These are phyloP conservation scores for Ogataea kodamae DNA, from an alignment of 805 yeast genomes.

Conservation along the genomic window DNA sequence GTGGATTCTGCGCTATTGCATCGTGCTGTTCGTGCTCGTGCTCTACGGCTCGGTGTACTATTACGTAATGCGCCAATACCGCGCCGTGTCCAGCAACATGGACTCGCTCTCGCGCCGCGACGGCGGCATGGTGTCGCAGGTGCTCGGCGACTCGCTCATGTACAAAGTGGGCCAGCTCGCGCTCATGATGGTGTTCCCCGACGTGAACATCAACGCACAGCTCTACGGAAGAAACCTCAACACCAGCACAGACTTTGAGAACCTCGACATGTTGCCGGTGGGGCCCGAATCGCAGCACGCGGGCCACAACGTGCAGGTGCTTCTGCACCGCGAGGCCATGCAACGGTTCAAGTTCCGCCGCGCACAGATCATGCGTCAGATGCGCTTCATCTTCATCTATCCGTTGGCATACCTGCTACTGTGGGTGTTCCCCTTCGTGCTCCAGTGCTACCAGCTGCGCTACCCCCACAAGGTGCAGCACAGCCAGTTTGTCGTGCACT, in stretches of 20 bases:
- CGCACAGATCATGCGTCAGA: slow-evolving; percentile 66
- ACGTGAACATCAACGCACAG: slow-evolving; percentile 30
- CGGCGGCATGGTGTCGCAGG: slow-evolving; percentile 20
- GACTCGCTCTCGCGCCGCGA: slow-evolving; percentile 17
- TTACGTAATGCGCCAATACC: slow-evolving; percentile 64
- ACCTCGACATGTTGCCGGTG: slow-evolving; percentile 22
- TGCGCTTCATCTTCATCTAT: slow-evolving; percentile 75
- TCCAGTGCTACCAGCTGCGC: slow-evolving; percentile 50
- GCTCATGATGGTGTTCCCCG: slow-evolving; percentile 32
- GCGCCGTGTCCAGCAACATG: slow-evolving; percentile 45
- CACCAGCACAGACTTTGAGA: slow-evolving; percentile 26
- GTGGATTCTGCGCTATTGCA: slow-evolving; percentile 78
- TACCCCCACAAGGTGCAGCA: slow-evolving; percentile 48
- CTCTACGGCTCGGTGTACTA: slow-evolving; percentile 70
- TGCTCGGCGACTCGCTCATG: slow-evolving; percentile 31
- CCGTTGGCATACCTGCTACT: slow-evolving; percentile 77
- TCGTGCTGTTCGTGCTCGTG: slow-evolving; percentile 56
- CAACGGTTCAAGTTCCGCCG: slow-evolving; percentile 60
- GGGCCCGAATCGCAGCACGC: slow-evolving; percentile 18
- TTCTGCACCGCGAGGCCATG: slow-evolving; percentile 58
- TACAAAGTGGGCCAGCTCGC: slow-evolving; percentile 27
- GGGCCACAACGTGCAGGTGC: slow-evolving; percentile 31
- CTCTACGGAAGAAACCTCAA: slow-evolving; percentile 28
- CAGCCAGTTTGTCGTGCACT: slow-evolving; percentile 57
- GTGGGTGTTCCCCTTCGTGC: slow-evolving; percentile 78